Percentiles rank a stretch among this genome's conserved stretches.
These are phyloP conservation scores for Cephalotrichum gorgonifer DNA, from an alignment of 2,329 filamentous ascomycete genomes.

Conservation along the genomic window DNA sequence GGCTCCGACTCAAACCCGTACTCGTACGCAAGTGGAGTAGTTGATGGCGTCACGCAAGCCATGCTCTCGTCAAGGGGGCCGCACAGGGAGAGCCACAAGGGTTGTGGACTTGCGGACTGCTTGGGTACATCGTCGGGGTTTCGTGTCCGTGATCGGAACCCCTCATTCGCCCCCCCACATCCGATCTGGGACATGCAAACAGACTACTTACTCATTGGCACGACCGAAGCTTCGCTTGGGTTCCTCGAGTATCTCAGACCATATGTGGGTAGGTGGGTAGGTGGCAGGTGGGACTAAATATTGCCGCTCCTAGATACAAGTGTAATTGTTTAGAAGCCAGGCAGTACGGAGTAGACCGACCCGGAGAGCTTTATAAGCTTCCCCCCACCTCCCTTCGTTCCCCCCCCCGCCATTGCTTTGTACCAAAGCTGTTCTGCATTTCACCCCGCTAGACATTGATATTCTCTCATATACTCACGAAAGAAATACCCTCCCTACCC, in stretches of 20 bases:
- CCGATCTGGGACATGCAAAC: not conserved
- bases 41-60: not conserved
- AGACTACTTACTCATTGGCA: not conserved
- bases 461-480: not conserved
- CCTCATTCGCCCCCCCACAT: not conserved
- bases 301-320: too few species aligned
- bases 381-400: too few species aligned
- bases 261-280: too few species aligned
- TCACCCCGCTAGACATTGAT: not conserved
- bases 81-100: too few species aligned
- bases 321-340: too few species aligned
- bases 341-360: too few species aligned
- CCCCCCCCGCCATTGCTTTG: not conserved
- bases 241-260: too few species aligned
- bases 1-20: not conserved
- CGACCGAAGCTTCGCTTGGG: conserved; percentile 1
- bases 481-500: not conserved
- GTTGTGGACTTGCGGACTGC: not conserved
- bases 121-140: not conserved
- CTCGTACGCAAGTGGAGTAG: too few species aligned
- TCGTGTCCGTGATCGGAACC: not conserved
- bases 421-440: not conserved
- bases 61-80: too few species aligned
- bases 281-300: too few species aligned
- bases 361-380: too few species aligned